Evolutionary conservation across 1,139 yeast species (phyloP).

Genomic region (Candida tropicalis): DNA sequence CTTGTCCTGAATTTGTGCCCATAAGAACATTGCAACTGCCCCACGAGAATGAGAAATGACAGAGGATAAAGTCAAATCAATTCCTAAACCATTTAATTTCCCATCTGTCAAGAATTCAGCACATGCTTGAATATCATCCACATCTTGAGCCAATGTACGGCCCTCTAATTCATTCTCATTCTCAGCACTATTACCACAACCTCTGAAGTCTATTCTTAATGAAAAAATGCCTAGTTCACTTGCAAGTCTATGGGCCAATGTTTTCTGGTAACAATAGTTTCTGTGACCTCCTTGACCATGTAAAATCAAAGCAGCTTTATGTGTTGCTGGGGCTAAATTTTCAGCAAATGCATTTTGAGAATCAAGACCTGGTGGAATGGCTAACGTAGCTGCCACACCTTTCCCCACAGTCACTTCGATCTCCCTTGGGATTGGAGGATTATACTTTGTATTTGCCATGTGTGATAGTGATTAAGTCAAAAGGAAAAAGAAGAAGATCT

Average conservation of each 20-base stretch:
- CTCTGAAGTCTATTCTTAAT: constrained; percentile 81
- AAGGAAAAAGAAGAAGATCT: not conserved
- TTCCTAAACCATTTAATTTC: constrained; percentile 38
- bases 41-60: constrained; percentile 84
- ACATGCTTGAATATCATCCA: constrained; percentile 64
- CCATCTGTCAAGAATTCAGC: constrained; percentile 46
- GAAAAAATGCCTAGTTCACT: constrained; percentile 60
- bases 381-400: constrained; percentile 42
- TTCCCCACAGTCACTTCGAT: constrained; percentile 38
- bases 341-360: constrained; percentile 25
- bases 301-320: constrained; percentile 41
- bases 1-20: constrained; percentile 55
- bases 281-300: constrained; percentile 91
- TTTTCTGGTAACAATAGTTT: constrained; percentile 72
- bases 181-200: constrained; percentile 77
- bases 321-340: constrained; percentile 40
- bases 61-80: constrained; percentile 50
- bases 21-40: constrained; percentile 71
- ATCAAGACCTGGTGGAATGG: constrained; percentile 40
- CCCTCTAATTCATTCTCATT: constrained; percentile 48
- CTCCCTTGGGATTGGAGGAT: constrained; percentile 30
- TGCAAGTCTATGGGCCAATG: constrained; percentile 64
- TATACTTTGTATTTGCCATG: constrained; percentile 10
- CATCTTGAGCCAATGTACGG: constrained; percentile 62
- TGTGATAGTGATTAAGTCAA: too few relatives aligned